These are phyloP conservation scores for Podospora tetraspora DNA, from an alignment of 495 filamentous ascomycete species.

Conservation along the genomic window DNA sequence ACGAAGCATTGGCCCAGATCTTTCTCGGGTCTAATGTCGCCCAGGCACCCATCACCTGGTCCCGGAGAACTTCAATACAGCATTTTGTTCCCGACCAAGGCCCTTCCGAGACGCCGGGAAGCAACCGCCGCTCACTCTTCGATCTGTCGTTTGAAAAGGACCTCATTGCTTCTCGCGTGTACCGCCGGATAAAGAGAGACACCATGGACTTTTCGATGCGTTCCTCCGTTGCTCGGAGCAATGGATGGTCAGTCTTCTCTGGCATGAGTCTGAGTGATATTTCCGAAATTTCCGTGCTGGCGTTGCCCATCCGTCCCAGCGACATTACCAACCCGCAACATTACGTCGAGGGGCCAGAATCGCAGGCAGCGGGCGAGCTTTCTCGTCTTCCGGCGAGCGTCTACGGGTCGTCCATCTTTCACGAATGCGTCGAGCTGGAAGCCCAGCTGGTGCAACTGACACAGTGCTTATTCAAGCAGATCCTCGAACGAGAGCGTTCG, in stretches of 20 bases:
- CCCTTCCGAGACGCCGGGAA: background rate
- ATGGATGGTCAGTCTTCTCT: slow-evolving; percentile 1
- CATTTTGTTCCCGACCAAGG: too few relatives aligned
- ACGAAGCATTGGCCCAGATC: background rate
- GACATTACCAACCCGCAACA: slow-evolving; percentile 5
- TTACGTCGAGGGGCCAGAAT: background rate
- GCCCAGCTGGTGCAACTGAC: background rate
- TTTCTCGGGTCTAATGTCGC: background rate
- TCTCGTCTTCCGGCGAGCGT: background rate
- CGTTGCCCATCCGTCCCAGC: background rate
- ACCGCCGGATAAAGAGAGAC: background rate
- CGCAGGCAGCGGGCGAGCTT: background rate
- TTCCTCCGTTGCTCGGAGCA: background rate
- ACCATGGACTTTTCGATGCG: slow-evolving; percentile 8
- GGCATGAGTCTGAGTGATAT: slow-evolving; percentile 3
- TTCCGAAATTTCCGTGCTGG: slow-evolving; percentile 7
- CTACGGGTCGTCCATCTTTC: background rate
- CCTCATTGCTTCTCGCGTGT: slow-evolving; percentile 2
- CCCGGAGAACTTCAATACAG: background rate
- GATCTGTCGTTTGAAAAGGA: background rate
- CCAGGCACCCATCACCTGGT: background rate
- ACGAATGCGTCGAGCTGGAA: background rate
- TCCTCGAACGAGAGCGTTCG: background rate
- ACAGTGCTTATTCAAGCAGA: background rate
- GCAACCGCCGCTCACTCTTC: background rate